A percentile compares a stretch with the other conserved stretches of the same genome.
Conservation (phyloP, 2,329 filamentous ascomycete genomes). For the Hypoxylon sp. region DNA sequence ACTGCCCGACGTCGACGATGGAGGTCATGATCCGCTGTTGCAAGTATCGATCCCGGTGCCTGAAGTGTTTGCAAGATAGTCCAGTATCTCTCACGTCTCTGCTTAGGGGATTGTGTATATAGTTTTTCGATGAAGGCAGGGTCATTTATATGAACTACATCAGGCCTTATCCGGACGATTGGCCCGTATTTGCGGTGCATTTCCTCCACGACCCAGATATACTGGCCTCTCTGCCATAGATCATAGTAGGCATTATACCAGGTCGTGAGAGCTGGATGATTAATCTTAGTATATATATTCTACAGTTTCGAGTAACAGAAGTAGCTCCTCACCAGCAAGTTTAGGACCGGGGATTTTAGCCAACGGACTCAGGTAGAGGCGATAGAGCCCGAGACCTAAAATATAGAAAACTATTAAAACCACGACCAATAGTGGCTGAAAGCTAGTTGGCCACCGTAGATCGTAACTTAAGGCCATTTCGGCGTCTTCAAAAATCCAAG, state of each 20-base stretch:
- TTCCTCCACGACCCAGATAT: constrained; percentile 47
- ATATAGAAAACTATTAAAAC: constrained; percentile 22
- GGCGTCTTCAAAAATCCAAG: background rate
- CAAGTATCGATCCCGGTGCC: constrained; percentile 42
- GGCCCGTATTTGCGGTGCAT: constrained; percentile 51
- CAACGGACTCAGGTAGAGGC: constrained; percentile 49
- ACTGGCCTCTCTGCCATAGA: constrained; percentile 47
- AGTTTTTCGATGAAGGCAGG: constrained; percentile 49
- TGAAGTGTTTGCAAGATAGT: constrained; percentile 40
- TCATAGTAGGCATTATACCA: constrained; percentile 50
- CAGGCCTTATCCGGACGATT: constrained; percentile 49
- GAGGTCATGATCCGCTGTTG: constrained; percentile 44
- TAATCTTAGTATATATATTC: constrained; percentile 6
- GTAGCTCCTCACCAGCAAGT: constrained; percentile 45
- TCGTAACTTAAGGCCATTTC: constrained; percentile 25
- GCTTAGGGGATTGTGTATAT: constrained; percentile 47
- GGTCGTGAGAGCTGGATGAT: constrained; percentile 36
- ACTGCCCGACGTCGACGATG: constrained; percentile 48
- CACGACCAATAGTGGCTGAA: constrained; percentile 22
- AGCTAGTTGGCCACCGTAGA: constrained; percentile 11
- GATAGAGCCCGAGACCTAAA: constrained; percentile 40
- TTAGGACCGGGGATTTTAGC: constrained; percentile 50
- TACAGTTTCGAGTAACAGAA: background rate
- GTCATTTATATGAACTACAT: constrained; percentile 55
- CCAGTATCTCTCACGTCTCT: constrained; percentile 42